These are phyloP conservation scores for Claviceps sp. DNA, from an alignment of 2,329 filamentous ascomycete genomes.

Conservation along the genomic window DNA sequence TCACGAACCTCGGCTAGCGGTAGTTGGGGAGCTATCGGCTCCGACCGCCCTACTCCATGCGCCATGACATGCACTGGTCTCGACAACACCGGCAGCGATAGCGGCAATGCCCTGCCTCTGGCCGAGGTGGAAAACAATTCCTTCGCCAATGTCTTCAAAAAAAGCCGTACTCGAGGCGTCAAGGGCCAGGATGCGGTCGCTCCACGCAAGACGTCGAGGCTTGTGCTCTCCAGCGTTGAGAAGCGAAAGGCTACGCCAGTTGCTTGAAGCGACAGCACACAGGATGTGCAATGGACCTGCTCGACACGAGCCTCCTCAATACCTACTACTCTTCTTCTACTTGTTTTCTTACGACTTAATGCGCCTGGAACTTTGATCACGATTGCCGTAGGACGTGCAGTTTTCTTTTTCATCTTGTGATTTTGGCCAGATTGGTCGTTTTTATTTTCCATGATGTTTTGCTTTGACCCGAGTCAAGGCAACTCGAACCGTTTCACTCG, in stretches of 20 bases:
- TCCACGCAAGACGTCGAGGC: constrained; percentile 71
- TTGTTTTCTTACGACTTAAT: constrained; percentile 22
- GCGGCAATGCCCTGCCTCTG: constrained; percentile 27
- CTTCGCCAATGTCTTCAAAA: constrained; percentile 54
- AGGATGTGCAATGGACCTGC: not conserved
- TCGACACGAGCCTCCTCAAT: constrained; percentile 8
- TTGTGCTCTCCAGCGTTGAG: constrained; percentile 78
- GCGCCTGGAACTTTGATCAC: constrained; percentile 23
- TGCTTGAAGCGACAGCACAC: constrained; percentile 8
- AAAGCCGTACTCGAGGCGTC: constrained; percentile 35
- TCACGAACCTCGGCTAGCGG: constrained; percentile 64
- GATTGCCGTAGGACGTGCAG: constrained; percentile 14
- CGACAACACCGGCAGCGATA: constrained; percentile 54
- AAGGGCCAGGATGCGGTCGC: constrained; percentile 42
- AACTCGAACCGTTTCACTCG: not conserved
- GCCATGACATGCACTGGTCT: constrained; percentile 50
- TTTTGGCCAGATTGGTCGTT: constrained; percentile 3
- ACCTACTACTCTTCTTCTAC: constrained; percentile 13
- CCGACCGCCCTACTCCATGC: constrained; percentile 62
- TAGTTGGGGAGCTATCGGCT: constrained; percentile 68
- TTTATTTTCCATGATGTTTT: constrained; percentile 1
- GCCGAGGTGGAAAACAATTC: constrained; percentile 41
- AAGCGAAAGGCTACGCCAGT: constrained; percentile 54
- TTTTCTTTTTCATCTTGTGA: constrained; percentile 5
- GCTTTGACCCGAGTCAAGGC: not conserved